A percentile compares a stretch with the other conserved stretches of the same genome.
Conservation (phyloP, 441 rosid species). For the Metrosideros polymorpha region DNA sequence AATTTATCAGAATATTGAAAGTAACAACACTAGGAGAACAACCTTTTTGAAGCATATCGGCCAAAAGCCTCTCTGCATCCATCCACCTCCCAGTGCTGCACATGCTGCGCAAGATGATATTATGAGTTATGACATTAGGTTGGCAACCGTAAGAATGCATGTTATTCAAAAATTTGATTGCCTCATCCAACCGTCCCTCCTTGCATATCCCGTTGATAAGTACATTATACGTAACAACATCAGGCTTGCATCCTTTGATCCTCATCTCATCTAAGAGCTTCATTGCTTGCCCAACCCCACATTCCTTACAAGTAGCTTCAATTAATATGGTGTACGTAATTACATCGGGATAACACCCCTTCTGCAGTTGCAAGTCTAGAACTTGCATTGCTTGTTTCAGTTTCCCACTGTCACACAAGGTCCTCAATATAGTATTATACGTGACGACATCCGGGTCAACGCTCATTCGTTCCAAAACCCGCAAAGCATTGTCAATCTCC, state of each 20-base stretch:
- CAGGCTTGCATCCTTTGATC: slow-evolving; percentile 68
- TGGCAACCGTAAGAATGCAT: slow-evolving; percentile 64
- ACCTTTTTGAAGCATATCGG: slow-evolving; percentile 67
- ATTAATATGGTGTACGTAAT: slow-evolving; percentile 78
- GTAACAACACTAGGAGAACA: slow-evolving; percentile 80
- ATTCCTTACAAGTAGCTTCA: slow-evolving; percentile 78
- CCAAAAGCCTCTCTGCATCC: slow-evolving; percentile 73
- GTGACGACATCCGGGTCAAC: slow-evolving; percentile 78
- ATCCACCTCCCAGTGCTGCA: slow-evolving; percentile 85
- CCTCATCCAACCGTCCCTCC: slow-evolving; percentile 81
- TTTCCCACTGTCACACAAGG: slow-evolving; percentile 65
- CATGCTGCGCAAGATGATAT: slow-evolving; percentile 74
- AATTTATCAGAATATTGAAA: slow-evolving; percentile 77
- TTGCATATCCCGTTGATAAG: slow-evolving; percentile 82
- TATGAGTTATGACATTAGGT: slow-evolving; percentile 76
- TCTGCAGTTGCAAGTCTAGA: slow-evolving; percentile 50
- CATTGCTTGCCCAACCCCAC: slow-evolving; percentile 80
- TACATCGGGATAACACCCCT: slow-evolving; percentile 68
- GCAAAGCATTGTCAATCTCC: slow-evolving; percentile 59
- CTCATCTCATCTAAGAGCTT: slow-evolving; percentile 88
- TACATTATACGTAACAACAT: slow-evolving; percentile 78
- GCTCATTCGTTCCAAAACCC: slow-evolving; percentile 58
- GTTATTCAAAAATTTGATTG: slow-evolving; percentile 59
- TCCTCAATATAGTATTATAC: slow-evolving; percentile 65
- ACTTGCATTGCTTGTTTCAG: slow-evolving; percentile 76